Percentiles rank a stretch among this genome's conserved stretches.
Conservation (phyloP, 768 basidiomycete genomes). For the Leccinum truebloodii region DNA sequence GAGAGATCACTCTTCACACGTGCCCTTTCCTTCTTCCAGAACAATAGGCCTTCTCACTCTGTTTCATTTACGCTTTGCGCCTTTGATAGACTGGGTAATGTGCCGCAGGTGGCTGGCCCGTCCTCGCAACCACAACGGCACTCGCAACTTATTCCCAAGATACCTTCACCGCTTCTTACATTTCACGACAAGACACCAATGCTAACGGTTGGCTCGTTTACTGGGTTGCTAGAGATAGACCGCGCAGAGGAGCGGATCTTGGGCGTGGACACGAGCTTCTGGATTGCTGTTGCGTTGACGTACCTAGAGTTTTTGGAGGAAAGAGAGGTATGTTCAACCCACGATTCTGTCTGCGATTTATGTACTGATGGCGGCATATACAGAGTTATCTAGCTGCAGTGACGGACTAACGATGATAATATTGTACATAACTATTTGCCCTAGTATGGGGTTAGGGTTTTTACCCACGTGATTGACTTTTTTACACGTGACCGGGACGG, state of each 20-base stretch:
- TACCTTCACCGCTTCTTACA: slow-evolving; percentile 52
- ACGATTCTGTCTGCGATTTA: neutral
- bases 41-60: slow-evolving; percentile 54
- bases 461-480: slow-evolving; percentile 27
- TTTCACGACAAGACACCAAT: slow-evolving; percentile 77
- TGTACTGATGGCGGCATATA: slow-evolving; percentile 5
- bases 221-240: slow-evolving; percentile 67
- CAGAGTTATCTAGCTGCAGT: slow-evolving; percentile 61
- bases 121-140: slow-evolving; percentile 25
- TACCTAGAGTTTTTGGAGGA: slow-evolving; percentile 79
- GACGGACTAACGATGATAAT: slow-evolving; percentile 37
- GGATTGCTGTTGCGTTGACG: slow-evolving; percentile 71
- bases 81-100: slow-evolving; percentile 21
- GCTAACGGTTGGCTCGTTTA: slow-evolving; percentile 55
- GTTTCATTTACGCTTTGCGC: slow-evolving; percentile 58
- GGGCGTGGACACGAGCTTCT: slow-evolving; percentile 77
- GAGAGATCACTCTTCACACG: slow-evolving; percentile 49
- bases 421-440: slow-evolving; percentile 11
- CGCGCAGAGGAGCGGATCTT: slow-evolving; percentile 51
- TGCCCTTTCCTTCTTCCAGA: slow-evolving; percentile 50
- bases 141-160: slow-evolving; percentile 23
- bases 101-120: slow-evolving; percentile 18
- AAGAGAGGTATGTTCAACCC: slow-evolving; percentile 57
- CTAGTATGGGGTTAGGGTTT: slow-evolving; percentile 15
- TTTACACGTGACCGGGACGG: slow-evolving; percentile 26